A percentile compares a stretch with the other conserved stretches of the same genome.
Conservation (phyloP, 129 eudicot genomes). For the Escallonia rubra region DNA sequence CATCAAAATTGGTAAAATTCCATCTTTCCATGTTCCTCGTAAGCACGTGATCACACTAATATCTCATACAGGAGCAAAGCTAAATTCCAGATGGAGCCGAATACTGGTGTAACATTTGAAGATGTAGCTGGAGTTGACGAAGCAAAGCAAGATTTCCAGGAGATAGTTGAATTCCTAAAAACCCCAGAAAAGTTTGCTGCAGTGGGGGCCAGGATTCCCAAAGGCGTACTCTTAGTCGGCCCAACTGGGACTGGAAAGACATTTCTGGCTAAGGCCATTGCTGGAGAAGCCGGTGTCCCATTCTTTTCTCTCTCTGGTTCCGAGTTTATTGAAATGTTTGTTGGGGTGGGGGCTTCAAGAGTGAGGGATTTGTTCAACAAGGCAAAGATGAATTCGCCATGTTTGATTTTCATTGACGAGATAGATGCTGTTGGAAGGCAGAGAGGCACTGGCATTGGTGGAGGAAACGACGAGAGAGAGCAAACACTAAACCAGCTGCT, state of each 20-base stretch:
- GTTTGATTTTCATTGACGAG: slow-evolving; percentile 71
- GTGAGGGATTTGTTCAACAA: slow-evolving; percentile 76
- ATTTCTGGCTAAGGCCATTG: slow-evolving; percentile 80
- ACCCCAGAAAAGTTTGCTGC: slow-evolving; percentile 68
- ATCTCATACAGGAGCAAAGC: slow-evolving; percentile 65
- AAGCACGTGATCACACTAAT: not conserved
- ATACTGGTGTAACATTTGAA: slow-evolving; percentile 66
- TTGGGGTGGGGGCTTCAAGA: slow-evolving; percentile 77
- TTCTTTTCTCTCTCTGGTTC: slow-evolving; percentile 72
- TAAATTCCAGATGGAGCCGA: slow-evolving; percentile 81
- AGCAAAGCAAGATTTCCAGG: slow-evolving; percentile 82
- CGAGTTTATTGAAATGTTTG: slow-evolving; percentile 78
- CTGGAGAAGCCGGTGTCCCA: slow-evolving; percentile 89
- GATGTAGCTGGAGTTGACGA: slow-evolving; percentile 91
- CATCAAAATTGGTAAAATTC: too few species aligned
- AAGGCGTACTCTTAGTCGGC: slow-evolving; percentile 75
- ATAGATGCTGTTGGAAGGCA: slow-evolving; percentile 84
- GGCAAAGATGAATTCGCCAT: slow-evolving; percentile 60
- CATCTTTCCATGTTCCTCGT: too few species aligned
- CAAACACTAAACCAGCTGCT: slow-evolving; percentile 69
- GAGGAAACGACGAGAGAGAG: slow-evolving; percentile 80
- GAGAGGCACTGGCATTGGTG: slow-evolving; percentile 85
- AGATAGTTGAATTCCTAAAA: slow-evolving; percentile 68
- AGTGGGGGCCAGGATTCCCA: slow-evolving; percentile 74
- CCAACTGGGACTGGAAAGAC: slow-evolving; percentile 95